A percentile compares a stretch with the other conserved stretches of the same genome.
Conservation (phyloP, 495 filamentous ascomycete species). For the Entonaema liquescens region DNA sequence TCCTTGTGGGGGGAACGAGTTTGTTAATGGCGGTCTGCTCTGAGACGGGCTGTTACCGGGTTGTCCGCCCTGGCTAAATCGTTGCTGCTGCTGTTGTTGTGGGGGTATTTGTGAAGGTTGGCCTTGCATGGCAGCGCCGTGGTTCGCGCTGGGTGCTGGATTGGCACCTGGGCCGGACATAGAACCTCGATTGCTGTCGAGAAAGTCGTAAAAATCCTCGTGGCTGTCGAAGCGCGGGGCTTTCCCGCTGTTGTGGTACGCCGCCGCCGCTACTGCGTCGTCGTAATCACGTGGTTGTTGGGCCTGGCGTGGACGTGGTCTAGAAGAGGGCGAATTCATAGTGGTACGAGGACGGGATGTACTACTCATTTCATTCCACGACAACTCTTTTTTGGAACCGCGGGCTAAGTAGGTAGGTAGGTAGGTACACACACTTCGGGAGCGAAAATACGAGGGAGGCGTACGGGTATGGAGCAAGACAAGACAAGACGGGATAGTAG, state of each 20-base stretch:
- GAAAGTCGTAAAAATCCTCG: slow-evolving; percentile 47
- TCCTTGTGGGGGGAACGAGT: slow-evolving; percentile 35
- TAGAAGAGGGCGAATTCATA: slow-evolving; percentile 35
- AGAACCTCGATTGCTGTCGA: slow-evolving; percentile 43
- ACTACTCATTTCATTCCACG: slow-evolving; percentile 17
- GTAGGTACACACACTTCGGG: background rate
- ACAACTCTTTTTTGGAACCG: slow-evolving; percentile 4
- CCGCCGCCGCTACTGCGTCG: slow-evolving; percentile 19
- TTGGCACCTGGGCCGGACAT: slow-evolving; percentile 10
- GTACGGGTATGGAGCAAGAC: too few relatives aligned
- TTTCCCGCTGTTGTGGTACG: slow-evolving; percentile 32
- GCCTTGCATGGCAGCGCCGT: slow-evolving; percentile 21
- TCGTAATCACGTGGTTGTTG: slow-evolving; percentile 42
- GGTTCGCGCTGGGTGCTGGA: slow-evolving; percentile 7
- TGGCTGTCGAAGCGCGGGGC: slow-evolving; percentile 41
- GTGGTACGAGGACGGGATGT: slow-evolving; percentile 6
- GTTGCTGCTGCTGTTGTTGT: slow-evolving; percentile 31
- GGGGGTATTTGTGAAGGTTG: slow-evolving; percentile 21
- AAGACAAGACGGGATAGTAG: background rate
- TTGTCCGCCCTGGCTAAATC: slow-evolving; percentile 20
- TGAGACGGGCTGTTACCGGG: slow-evolving; percentile 25
- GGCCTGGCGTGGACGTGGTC: slow-evolving; percentile 39
- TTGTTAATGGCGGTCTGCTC: slow-evolving; percentile 42
- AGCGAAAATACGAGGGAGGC: background rate
- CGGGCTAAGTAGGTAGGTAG: background rate